Conservation (phyloP, 1,284 basidiomycete species). For the Papiliotrema laurentii region DNA sequence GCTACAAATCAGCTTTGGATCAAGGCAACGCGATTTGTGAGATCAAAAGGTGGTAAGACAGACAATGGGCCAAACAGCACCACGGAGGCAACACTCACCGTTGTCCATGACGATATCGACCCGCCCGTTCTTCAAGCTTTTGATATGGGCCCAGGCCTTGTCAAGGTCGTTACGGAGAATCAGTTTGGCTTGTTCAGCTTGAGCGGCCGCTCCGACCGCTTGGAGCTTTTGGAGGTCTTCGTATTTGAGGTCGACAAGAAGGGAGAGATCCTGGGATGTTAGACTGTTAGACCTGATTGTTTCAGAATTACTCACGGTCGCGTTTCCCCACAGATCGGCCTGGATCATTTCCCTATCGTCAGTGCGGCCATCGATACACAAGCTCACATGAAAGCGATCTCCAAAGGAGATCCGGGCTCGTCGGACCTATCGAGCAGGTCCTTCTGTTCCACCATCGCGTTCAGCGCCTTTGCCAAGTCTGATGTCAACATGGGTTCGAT, state of each 20-base stretch:
- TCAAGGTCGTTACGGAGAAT: slow-evolving; percentile 82
- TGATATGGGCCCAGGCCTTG: slow-evolving; percentile 69
- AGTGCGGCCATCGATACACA: slow-evolving; percentile 8
- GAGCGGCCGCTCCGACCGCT: slow-evolving; percentile 70
- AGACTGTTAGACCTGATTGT: too few species aligned
- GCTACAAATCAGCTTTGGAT: slow-evolving; percentile 50
- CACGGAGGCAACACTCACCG: slow-evolving; percentile 52
- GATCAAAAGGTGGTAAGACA: too few species aligned
- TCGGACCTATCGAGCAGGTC: slow-evolving; percentile 32
- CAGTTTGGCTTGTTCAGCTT: slow-evolving; percentile 65
- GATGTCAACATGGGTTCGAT: slow-evolving; percentile 28
- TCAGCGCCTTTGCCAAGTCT: slow-evolving; percentile 44
- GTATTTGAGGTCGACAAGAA: slow-evolving; percentile 48
- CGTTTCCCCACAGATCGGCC: slow-evolving; percentile 49
- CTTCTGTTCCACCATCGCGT: slow-evolving; percentile 28
- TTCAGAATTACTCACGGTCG: slow-evolving; percentile 26
- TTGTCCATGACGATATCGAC: slow-evolving; percentile 93
- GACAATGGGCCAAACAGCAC: neutral
- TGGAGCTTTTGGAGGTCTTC: slow-evolving; percentile 81
- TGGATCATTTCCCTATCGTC: slow-evolving; percentile 45
- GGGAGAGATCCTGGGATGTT: slow-evolving; percentile 48
- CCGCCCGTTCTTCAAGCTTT: slow-evolving; percentile 54
- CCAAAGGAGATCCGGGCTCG: slow-evolving; percentile 31
- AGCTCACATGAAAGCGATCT: slow-evolving; percentile 43
- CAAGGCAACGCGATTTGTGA: neutral